Percentiles rank a stretch among this genome's conserved stretches.
phyloP scores from a whole-genome alignment of 2,329 filamentous ascomycete species.

The Ophiocordyceps australis region DNA sequence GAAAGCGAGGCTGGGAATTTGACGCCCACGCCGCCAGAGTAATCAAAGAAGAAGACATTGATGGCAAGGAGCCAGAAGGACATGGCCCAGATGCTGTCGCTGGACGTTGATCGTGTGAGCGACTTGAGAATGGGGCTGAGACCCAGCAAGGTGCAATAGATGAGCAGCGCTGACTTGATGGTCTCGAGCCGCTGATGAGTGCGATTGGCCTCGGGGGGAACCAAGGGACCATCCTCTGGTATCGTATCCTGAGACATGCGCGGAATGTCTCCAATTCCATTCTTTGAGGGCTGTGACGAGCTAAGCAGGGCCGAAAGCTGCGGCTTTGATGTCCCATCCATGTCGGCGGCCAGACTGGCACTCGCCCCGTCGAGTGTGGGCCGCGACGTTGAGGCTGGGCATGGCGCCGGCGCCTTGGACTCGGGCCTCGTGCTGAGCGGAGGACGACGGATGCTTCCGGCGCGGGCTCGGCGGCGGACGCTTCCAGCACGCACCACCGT shows the following conservation, averaged over 20 bases:
- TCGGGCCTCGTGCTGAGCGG: constrained; percentile 10
- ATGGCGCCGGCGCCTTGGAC: constrained; percentile 8
- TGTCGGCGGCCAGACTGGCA: background rate
- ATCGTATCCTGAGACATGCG: too few relatives aligned
- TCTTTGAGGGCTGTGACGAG: too few relatives aligned
- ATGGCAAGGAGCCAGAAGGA: constrained; percentile 84
- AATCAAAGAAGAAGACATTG: constrained; percentile 98
- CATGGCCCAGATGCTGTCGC: constrained; percentile 94
- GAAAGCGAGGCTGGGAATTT: constrained; percentile 62
- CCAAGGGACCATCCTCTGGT: constrained; percentile 7
- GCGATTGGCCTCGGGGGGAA: constrained; percentile 16
- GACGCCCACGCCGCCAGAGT: constrained; percentile 48
- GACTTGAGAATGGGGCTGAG: constrained; percentile 93
- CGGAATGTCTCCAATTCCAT: too few relatives aligned
- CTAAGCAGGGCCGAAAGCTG: too few relatives aligned
- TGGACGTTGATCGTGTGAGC: constrained; percentile 80
- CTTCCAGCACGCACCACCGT: constrained; percentile 15
- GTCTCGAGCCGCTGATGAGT: constrained; percentile 48
- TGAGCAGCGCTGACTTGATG: constrained; percentile 79
- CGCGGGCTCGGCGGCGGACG: constrained; percentile 14
- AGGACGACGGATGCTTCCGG: constrained; percentile 18
- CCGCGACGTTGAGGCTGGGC: too few relatives aligned
- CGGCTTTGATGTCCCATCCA: constrained; percentile 7
- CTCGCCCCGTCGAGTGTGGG: too few relatives aligned
- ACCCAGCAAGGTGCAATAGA: constrained; percentile 82